Evolutionary conservation across 176 grass and related monocot species (phyloP).

Genomic region (Juncus inflexus): DNA sequence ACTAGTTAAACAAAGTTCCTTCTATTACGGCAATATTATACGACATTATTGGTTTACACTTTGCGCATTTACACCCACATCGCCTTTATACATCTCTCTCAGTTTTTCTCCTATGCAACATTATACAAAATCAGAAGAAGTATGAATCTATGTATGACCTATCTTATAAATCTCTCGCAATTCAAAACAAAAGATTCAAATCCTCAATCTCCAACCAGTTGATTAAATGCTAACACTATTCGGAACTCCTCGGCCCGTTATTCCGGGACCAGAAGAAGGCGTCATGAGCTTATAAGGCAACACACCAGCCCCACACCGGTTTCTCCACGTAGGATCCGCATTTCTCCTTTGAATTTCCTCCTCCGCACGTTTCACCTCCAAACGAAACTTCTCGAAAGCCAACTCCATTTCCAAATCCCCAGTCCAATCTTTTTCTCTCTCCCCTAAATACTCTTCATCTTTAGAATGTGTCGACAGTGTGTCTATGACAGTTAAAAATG

Average conservation of each 20-base stretch:
- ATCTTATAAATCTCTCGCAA: not conserved
- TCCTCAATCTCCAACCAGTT: not conserved
- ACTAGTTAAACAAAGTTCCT: too few relatives aligned
- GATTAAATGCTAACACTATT: slow-evolving; percentile 78
- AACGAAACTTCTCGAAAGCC: slow-evolving; percentile 48
- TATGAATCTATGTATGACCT: not conserved
- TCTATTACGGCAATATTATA: too few relatives aligned
- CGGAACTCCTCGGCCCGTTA: slow-evolving; percentile 84
- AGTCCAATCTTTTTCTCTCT: slow-evolving; percentile 72
- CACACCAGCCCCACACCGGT: slow-evolving; percentile 85
- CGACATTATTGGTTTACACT: too few relatives aligned
- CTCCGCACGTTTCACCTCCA: slow-evolving; percentile 51
- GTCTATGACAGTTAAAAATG: slow-evolving; percentile 98
- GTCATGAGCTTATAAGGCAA: slow-evolving; percentile 89
- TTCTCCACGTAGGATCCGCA: slow-evolving; percentile 38
- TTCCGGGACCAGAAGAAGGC: slow-evolving; percentile 62
- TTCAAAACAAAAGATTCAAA: not conserved
- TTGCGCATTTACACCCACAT: too few relatives aligned
- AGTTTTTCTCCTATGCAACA: too few relatives aligned
- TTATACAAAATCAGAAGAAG: not conserved
- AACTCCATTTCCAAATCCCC: slow-evolving; percentile 48
- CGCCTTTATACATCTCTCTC: too few relatives aligned
- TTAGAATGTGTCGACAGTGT: slow-evolving; percentile 92
- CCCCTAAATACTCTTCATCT: slow-evolving; percentile 91
- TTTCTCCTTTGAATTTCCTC: slow-evolving; percentile 73